phyloP scores from a whole-genome alignment of 2,329 filamentous ascomycete species.

The Paramyrothecium sp. region DNA sequence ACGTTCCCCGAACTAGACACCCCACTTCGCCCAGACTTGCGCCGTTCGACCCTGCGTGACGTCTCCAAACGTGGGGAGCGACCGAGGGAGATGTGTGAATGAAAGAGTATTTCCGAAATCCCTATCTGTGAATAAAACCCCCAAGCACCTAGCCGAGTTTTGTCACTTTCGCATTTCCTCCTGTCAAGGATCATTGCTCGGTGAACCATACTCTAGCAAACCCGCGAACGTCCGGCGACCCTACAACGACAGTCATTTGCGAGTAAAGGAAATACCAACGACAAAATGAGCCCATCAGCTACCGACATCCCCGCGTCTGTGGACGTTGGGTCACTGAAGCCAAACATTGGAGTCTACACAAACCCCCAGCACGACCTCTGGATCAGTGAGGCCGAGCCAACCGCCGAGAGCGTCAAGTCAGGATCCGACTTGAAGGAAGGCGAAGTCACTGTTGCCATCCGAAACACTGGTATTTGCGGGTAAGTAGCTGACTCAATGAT shows the following conservation, averaged over 20 bases:
- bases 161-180: background rate
- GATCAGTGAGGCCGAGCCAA: slow-evolving; percentile 77
- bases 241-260: background rate
- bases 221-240: background rate
- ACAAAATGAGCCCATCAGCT: slow-evolving; percentile 33
- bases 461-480: slow-evolving; percentile 96
- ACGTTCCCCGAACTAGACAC: slow-evolving; percentile 20
- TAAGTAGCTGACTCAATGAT: slow-evolving; percentile 36
- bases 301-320: slow-evolving; percentile 17
- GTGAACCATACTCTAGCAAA: too few relatives aligned
- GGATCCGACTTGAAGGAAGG: slow-evolving; percentile 71
- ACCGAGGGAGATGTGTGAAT: background rate
- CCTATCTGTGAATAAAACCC: background rate
- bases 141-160: background rate
- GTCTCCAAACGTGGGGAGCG: background rate
- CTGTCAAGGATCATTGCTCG: background rate
- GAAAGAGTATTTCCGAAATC: background rate
- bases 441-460: slow-evolving; percentile 84
- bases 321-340: slow-evolving; percentile 48
- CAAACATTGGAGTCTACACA: slow-evolving; percentile 95
- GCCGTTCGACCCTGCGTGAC: background rate
- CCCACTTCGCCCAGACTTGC: slow-evolving; percentile 20
- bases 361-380: slow-evolving; percentile 91
- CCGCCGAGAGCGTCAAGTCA: slow-evolving; percentile 69
- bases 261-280: background rate